Percentiles rank a stretch among this genome's conserved stretches.
These are phyloP conservation scores for Mollisiaceae sp. DNA, from an alignment of 2,329 filamentous ascomycete species.

Conservation along the genomic window DNA sequence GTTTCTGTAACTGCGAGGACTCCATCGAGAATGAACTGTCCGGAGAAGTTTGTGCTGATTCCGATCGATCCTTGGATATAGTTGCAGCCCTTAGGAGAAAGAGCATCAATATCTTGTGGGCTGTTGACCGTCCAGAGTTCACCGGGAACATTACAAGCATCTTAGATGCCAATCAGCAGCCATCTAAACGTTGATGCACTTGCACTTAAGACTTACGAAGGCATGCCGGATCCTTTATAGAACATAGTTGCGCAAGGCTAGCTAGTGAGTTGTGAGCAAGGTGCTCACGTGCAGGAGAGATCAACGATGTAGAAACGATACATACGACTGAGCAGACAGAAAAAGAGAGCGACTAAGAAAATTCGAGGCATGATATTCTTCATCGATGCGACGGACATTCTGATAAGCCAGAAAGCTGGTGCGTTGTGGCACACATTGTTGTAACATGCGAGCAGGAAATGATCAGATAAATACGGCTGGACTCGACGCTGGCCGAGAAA, in stretches of 20 bases:
- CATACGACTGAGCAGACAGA: not conserved
- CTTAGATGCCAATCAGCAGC: not conserved
- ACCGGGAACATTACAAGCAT: not conserved
- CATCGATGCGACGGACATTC: not conserved
- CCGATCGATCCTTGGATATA: not conserved
- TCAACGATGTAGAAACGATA: not conserved
- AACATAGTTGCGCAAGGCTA: slow-evolving; percentile 4
- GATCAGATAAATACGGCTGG: slow-evolving; percentile 1
- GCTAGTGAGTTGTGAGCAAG: not conserved
- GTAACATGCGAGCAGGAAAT: not conserved
- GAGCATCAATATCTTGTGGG: not conserved
- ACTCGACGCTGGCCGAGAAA: slow-evolving; percentile 3
- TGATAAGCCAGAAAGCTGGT: not conserved
- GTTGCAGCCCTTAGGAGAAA: not conserved
- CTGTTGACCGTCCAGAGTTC: not conserved
- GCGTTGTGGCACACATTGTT: not conserved
- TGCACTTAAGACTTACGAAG: not conserved
- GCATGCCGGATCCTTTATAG: not conserved
- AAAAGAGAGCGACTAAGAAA: not conserved
- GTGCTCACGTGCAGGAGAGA: not conserved
- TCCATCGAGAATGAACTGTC: not conserved
- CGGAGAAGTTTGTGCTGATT: not conserved
- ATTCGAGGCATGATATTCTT: not conserved
- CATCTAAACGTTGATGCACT: not conserved
- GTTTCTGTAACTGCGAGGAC: not conserved